These are phyloP conservation scores for Dactylonectria estremocensis DNA, from an alignment of 2,329 filamentous ascomycete species.

Conservation along the genomic window DNA sequence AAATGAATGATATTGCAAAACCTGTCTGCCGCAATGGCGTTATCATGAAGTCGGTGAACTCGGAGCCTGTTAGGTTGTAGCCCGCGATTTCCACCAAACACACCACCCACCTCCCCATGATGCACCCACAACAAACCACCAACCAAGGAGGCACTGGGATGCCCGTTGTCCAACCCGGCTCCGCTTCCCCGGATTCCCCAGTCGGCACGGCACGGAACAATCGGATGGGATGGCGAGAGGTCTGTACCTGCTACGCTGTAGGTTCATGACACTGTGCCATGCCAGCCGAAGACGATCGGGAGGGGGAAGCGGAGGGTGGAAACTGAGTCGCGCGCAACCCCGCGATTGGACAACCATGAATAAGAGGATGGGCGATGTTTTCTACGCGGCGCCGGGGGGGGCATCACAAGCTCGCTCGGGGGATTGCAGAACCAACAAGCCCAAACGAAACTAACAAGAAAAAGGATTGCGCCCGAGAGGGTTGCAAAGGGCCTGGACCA, in stretches of 20 bases:
- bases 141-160: background rate
- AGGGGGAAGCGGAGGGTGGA: no score
- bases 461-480: conserved; percentile 2
- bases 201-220: conserved; percentile 30
- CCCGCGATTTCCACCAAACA: background rate
- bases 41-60: background rate
- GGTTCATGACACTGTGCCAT: background rate
- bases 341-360: conserved; percentile 2
- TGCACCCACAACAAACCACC: background rate
- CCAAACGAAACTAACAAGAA: background rate
- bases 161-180: background rate
- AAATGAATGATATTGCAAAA: background rate
- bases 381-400: background rate
- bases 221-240: conserved; percentile 11
- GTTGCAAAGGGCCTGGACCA: background rate
- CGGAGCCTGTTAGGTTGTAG: background rate
- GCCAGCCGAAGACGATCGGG: background rate
- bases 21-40: background rate
- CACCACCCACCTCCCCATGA: background rate
- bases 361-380: conserved; percentile 6
- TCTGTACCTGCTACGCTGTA: background rate
- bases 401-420: background rate
- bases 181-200: conserved; percentile 33
- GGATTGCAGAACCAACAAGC: background rate
- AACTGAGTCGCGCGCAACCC: background rate